Conservation (phyloP, 306 rosid species). For the Cicer cuneatum region DNA sequence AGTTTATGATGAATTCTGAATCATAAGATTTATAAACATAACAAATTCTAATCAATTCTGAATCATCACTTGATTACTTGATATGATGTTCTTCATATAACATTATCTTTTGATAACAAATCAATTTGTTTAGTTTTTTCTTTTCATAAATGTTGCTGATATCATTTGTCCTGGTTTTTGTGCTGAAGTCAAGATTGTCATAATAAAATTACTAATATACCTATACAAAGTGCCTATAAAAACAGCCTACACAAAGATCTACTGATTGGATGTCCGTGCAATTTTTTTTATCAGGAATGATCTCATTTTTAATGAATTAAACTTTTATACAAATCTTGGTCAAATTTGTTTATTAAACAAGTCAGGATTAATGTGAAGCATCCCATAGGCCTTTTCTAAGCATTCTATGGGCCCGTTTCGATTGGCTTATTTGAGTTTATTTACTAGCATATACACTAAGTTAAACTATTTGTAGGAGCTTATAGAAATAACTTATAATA, state of each 20-base stretch:
- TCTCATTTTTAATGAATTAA: background rate
- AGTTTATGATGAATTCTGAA: background rate
- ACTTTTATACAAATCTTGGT: background rate
- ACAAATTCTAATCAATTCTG: background rate
- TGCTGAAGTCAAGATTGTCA: no score
- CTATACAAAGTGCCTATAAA: no score
- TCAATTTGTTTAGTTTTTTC: background rate
- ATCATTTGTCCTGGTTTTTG: no score
- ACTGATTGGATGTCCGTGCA: no score
- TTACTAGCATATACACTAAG: no score
- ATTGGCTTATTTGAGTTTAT: no score
- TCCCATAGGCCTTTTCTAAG: background rate
- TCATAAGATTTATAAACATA: constrained; percentile 9
- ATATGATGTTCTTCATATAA: background rate
- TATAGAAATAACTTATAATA: no score
- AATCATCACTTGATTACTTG: constrained; percentile 9
- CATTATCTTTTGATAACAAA: constrained; percentile 1
- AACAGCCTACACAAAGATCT: no score
- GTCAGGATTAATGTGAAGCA: background rate
- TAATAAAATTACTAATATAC: no score
- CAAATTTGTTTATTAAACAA: background rate
- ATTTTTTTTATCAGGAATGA: background rate
- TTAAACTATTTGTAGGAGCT: no score
- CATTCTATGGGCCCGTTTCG: background rate
- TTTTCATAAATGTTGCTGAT: no score